Conservation (phyloP, 2,329 filamentous ascomycete species). For the Knoxdaviesia proteae region DNA sequence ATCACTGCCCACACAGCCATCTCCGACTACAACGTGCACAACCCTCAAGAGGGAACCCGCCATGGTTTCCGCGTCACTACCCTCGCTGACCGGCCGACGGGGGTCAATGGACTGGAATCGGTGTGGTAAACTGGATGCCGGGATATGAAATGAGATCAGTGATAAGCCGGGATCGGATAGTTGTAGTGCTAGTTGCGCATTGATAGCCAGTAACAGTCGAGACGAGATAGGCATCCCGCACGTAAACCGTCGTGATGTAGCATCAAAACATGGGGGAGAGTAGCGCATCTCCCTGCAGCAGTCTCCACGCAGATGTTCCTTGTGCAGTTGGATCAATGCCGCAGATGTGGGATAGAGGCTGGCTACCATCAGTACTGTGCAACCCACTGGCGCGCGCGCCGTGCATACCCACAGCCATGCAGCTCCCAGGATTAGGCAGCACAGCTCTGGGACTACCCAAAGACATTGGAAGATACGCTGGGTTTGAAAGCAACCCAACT, state of each 20-base stretch:
- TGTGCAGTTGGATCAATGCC: too few relatives aligned
- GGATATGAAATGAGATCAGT: not conserved
- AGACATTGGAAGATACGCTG: not conserved
- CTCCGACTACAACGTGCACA: slow-evolving; percentile 20
- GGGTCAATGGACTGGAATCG: slow-evolving; percentile 16
- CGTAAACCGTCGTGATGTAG: too few relatives aligned
- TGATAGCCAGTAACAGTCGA: too few relatives aligned
- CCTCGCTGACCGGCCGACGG: slow-evolving; percentile 16
- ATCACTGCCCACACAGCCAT: slow-evolving; percentile 24
- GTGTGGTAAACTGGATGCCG: slow-evolving; percentile 10
- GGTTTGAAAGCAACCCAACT: not conserved
- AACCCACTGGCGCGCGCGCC: too few relatives aligned
- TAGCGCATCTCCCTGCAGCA: too few relatives aligned
- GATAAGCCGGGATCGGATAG: not conserved
- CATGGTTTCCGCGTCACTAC: slow-evolving; percentile 21
- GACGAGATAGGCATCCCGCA: too few relatives aligned
- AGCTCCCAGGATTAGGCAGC: not conserved
- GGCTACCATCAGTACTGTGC: too few relatives aligned
- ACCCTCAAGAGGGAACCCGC: slow-evolving; percentile 17
- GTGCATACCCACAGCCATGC: not conserved
- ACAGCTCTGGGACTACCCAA: too few relatives aligned
- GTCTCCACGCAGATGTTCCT: too few relatives aligned
- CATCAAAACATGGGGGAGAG: too few relatives aligned
- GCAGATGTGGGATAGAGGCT: too few relatives aligned
- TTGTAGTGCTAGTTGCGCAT: not conserved